phyloP scores from a whole-genome alignment of 345 rosid species.

The Eutrema heterophyllum region DNA sequence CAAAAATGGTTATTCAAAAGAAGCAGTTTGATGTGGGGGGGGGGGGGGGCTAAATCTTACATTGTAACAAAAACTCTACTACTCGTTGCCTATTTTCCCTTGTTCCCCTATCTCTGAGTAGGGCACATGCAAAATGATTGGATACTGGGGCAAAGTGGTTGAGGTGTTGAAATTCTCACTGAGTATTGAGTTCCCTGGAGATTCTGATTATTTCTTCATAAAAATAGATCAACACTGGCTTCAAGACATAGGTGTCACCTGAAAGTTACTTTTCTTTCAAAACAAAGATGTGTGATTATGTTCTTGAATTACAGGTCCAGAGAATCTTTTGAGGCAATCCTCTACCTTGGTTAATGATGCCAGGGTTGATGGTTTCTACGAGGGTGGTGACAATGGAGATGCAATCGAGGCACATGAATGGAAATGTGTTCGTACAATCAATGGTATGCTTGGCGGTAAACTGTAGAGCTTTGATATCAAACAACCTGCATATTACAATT shows the following conservation, averaged over 20 bases:
- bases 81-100: not conserved
- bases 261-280: not conserved
- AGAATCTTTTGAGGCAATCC: conserved; percentile 67
- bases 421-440: conserved; percentile 84
- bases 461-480: not conserved
- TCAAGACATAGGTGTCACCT: not conserved
- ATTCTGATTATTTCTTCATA: not conserved
- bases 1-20: not conserved
- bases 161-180: not conserved
- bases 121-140: conserved; percentile 6
- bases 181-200: not conserved
- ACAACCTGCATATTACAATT: not conserved
- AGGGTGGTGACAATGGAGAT: conserved; percentile 76
- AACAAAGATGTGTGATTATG: conserved; percentile 16
- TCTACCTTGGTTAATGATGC: conserved; percentile 45
- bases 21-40: not conserved
- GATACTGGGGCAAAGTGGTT: not conserved
- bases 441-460: conserved; percentile 44
- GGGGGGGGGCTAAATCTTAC: not conserved
- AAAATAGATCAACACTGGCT: not conserved
- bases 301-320: conserved; percentile 61
- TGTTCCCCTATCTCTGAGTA: not conserved
- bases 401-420: conserved; percentile 81
- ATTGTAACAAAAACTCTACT: not conserved
- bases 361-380: conserved; percentile 45